Base-by-base conservation (phyloP, 495 filamentous ascomycete species). In the Neurospora africana region DNA sequence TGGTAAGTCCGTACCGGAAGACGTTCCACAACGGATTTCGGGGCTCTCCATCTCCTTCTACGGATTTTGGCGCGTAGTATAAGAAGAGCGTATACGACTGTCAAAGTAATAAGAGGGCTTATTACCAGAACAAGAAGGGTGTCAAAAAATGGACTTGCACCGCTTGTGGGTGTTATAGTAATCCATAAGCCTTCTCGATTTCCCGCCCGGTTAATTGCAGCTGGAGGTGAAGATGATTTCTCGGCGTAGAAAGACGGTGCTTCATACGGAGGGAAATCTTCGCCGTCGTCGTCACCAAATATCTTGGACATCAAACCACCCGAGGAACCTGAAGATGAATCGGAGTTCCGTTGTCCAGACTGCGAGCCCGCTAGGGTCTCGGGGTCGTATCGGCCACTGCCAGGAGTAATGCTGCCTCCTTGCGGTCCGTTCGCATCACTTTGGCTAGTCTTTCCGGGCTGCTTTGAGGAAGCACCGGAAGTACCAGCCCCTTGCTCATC, bases 1-100 rank as follows among this genome's bases (percentile, higher is more conserved):
- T 96, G 94, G 76, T 98, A 99, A 0, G 93, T 97, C 71, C 94
- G 88, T 39, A 99, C 94, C 30, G 95, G 95, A n/a, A 99, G 88
- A 67, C 91, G 89, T 74, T 97, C 94, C 38, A 99, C 95, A 2
- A 99, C 90, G 13, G 92, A 96, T 79, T 98, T 99, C 4, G 95
- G 95, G 44, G 95, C 95, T 75, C 95, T 89, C 95, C 95, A 99
- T 73, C 95, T 87, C 74, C 95, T 87, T 68, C 95, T 88, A 36
- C 95, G 90, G 70, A 98, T 94, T 70, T 93, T 92, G 35, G 93
- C 94, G 58, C 96, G 92, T 47, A 98, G 82, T 30, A 98, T 84
- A 21, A 98, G 86, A 13, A 99, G 86, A 47, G 93, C 90, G 79
- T 99, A 99, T 3, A 99, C 96, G 21, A 98, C 89, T 2, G 93